Percentiles rank a stretch among this genome's conserved stretches.
Conservation (phyloP, 495 filamentous ascomycete genomes). For the Aspergillus biplanus region DNA sequence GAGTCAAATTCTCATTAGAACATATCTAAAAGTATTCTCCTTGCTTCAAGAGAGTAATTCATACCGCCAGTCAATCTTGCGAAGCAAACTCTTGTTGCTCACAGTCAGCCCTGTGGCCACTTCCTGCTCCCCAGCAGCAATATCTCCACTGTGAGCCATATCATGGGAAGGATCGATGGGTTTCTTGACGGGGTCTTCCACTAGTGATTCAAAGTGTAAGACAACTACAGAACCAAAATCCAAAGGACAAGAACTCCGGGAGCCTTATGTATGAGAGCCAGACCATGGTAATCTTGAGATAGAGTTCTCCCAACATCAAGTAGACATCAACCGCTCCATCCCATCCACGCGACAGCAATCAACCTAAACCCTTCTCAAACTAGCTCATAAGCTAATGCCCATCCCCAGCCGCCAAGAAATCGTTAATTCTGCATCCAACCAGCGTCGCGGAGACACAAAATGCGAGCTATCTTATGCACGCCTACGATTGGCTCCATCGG, state of each 20-base stretch:
- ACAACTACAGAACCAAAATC: not conserved
- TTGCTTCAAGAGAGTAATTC: not conserved
- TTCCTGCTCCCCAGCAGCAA: not conserved
- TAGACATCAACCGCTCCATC: no score
- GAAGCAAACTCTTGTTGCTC: conserved; percentile 1
- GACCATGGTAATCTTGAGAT: not conserved
- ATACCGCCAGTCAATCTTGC: conserved; percentile 7
- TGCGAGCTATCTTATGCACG: not conserved
- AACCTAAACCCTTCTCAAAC: no score
- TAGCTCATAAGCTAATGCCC: no score
- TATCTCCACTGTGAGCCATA: not conserved
- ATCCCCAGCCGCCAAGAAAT: not conserved
- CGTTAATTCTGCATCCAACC: not conserved
- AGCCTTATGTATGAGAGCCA: not conserved
- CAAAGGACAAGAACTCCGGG: not conserved
- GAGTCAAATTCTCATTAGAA: not conserved
- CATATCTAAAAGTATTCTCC: not conserved
- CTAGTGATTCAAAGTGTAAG: not conserved
- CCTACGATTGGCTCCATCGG: not conserved
- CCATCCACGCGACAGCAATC: no score
- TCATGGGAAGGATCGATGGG: not conserved
- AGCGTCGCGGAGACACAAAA: not conserved
- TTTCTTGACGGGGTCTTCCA: not conserved
- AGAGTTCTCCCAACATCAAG: not conserved
- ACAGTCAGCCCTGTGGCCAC: not conserved